Evolutionary conservation across 2,329 filamentous ascomycete species (phyloP).

Genomic region (Trichoderma oligosporum): DNA sequence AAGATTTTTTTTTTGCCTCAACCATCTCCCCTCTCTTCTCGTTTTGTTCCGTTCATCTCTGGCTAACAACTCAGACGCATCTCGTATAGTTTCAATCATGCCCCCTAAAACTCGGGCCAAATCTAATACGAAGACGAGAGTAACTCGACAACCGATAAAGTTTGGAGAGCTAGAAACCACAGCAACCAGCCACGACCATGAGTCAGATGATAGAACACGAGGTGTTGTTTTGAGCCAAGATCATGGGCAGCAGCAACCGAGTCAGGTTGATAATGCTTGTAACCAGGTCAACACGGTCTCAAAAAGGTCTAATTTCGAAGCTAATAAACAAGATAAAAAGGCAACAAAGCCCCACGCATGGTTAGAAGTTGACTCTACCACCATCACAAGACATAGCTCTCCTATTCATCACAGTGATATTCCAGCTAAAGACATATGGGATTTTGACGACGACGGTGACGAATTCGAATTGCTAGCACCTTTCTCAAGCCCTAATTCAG

Average conservation of each 20-base stretch:
- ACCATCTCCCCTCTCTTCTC: background rate
- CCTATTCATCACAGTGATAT: slow-evolving; percentile 23
- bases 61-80: background rate
- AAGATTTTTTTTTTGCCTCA: background rate
- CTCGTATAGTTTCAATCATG: background rate
- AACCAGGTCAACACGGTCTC: too few relatives aligned
- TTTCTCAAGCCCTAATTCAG: slow-evolving; percentile 30
- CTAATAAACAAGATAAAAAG: background rate
- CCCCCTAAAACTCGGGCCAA: background rate
- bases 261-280: too few relatives aligned
- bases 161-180: slow-evolving; percentile 35
- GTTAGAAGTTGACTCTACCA: slow-evolving; percentile 31
- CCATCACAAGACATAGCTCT: slow-evolving; percentile 32
- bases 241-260: too few relatives aligned
- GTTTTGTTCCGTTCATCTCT: background rate
- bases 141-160: slow-evolving; percentile 21
- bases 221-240: too few relatives aligned
- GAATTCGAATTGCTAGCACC: slow-evolving; percentile 23
- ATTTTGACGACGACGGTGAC: slow-evolving; percentile 26
- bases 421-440: slow-evolving; percentile 22
- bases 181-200: slow-evolving; percentile 29
- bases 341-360: slow-evolving; percentile 20
- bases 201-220: background rate
- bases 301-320: slow-evolving; percentile 8
- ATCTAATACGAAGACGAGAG: background rate